These are phyloP conservation scores for Stagonosporopsis tanaceti DNA, from an alignment of 2,329 filamentous ascomycete genomes.

Conservation along the genomic window DNA sequence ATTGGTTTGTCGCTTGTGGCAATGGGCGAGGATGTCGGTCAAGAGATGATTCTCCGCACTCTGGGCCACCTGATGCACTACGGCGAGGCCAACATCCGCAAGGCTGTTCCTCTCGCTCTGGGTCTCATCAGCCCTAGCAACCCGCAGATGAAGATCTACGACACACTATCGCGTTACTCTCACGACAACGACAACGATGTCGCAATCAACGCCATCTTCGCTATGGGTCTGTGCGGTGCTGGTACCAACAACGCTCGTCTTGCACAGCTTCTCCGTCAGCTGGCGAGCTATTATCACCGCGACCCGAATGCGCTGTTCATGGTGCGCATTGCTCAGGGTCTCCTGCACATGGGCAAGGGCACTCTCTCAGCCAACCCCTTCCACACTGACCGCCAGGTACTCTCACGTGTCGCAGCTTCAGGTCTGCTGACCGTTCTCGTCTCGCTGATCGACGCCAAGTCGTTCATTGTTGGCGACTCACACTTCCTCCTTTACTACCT, in stretches of 20 bases:
- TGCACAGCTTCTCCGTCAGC: slow-evolving; percentile 89
- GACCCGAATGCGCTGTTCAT: slow-evolving; percentile 97
- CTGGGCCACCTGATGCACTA: slow-evolving; percentile 99
- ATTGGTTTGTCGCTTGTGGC: slow-evolving; percentile 92
- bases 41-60: slow-evolving; percentile 97
- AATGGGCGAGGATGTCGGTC: slow-evolving; percentile 98
- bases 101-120: slow-evolving; percentile 95
- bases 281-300: slow-evolving; percentile 97
- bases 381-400: slow-evolving; percentile 95
- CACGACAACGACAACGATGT: slow-evolving; percentile 99
- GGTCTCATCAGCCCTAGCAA: slow-evolving; percentile 96
- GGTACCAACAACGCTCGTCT: slow-evolving; percentile 98
- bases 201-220: slow-evolving; percentile 97
- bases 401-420: slow-evolving; percentile 89
- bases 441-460: slow-evolving; percentile 93
- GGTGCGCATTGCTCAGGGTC: slow-evolving; percentile 97
- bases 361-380: slow-evolving; percentile 97
- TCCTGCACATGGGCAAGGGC: slow-evolving; percentile 99
- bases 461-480: slow-evolving; percentile 73
- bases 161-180: slow-evolving; percentile 94
- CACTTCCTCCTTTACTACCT: slow-evolving; percentile 99
- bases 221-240: slow-evolving; percentile 95
- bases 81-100: slow-evolving; percentile 94
- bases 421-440: slow-evolving; percentile 90
- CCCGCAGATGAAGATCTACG: slow-evolving; percentile 99